A percentile compares a stretch with the other conserved stretches of the same genome.
Conservation (phyloP, 2,329 filamentous ascomycete genomes). For the Alternaria arbusti region DNA sequence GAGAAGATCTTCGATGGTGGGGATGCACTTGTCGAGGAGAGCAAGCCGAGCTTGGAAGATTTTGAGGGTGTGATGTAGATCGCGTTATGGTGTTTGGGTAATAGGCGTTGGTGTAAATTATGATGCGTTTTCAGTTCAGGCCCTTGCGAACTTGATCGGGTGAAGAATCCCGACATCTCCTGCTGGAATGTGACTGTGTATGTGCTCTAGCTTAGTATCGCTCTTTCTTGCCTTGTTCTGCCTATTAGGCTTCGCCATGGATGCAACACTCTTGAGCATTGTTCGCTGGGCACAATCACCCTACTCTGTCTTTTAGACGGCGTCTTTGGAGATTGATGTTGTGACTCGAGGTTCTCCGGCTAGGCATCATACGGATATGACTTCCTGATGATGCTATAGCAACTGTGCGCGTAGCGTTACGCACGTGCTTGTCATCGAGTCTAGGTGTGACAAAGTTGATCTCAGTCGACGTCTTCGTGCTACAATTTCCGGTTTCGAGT, state of each 20-base stretch:
- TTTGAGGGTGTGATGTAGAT: constrained; percentile 32
- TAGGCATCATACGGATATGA: not conserved
- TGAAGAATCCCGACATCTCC: not conserved
- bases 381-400: not conserved
- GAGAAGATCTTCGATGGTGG: constrained; percentile 28
- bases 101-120: not conserved
- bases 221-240: not conserved
- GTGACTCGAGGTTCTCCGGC: not conserved
- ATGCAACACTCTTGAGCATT: not conserved
- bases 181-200: not conserved
- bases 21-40: not conserved
- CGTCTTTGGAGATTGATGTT: not conserved
- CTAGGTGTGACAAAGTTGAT: not conserved
- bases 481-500: not conserved
- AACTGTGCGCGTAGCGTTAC: not conserved
- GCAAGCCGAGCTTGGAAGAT: constrained; percentile 18
- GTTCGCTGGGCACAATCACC: not conserved
- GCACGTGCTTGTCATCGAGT: not conserved
- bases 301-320: not conserved
- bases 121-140: too few relatives aligned
- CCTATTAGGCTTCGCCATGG: not conserved
- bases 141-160: too few relatives aligned
- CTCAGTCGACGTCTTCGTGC: not conserved
- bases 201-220: not conserved
- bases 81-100: not conserved